A percentile compares a stretch with the other conserved stretches of the same genome.
These are phyloP conservation scores for Scedosporium aurantiacum DNA, from an alignment of 2,329 filamentous ascomycete species.

Conservation along the genomic window DNA sequence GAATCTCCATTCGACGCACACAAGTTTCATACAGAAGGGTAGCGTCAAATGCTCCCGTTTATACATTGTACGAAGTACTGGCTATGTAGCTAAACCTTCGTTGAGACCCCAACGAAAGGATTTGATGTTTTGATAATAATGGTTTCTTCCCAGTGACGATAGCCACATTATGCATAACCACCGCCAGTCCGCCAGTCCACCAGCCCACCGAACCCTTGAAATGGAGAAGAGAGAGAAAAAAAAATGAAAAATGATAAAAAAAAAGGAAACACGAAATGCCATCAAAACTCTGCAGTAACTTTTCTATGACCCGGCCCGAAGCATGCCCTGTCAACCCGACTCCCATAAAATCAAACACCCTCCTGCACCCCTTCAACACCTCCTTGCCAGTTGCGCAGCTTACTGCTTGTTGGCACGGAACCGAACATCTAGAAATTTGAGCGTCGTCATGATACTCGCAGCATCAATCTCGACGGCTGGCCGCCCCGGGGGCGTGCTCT, in stretches of 20 bases:
- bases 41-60: neutral
- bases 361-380: conserved; percentile 14
- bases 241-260: conserved; percentile 10
- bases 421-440: conserved; percentile 68
- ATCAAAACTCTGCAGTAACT: neutral
- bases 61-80: neutral
- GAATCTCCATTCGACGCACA: neutral
- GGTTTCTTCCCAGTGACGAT: neutral
- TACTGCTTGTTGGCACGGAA: conserved; percentile 36
- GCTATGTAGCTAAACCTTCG: neutral
- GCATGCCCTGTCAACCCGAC: neutral
- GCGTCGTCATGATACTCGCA: conserved; percentile 75
- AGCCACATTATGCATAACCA: neutral
- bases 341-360: neutral
- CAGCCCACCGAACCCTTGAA: neutral
- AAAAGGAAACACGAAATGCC: neutral
- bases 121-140: neutral
- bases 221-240: conserved; percentile 9
- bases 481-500: conserved; percentile 21
- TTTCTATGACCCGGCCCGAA: neutral
- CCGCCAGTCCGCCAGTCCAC: too few relatives aligned
- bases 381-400: conserved; percentile 14
- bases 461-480: conserved; percentile 69
- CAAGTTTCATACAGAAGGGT: neutral
- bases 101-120: neutral